Base-by-base conservation (phyloP, 768 basidiomycete genomes). In the Mycena capillaripes region DNA sequence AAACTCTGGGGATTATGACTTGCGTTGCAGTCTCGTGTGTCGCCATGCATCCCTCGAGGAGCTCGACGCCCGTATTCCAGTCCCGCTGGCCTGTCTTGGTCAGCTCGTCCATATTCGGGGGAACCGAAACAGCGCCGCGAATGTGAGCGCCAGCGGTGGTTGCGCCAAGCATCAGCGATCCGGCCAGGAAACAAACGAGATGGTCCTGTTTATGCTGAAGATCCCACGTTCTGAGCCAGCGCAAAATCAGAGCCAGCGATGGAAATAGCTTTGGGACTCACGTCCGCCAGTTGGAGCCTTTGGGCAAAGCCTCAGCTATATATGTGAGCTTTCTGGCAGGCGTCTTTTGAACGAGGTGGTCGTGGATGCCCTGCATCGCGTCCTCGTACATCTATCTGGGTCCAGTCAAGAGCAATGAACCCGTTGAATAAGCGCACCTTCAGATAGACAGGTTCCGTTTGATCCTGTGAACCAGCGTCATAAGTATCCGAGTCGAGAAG, bases 111-210 rank as follows among this genome's bases (percentile, higher is more conserved):
- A 81, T 78, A 27, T 83, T 80, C 3, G 91, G 91, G 14, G 91
- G 91, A 40, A 90, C 77, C 32, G 89, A 87, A 9, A 88, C 86
- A 6, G 78, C 76, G 21, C 79, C 76, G 4, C 70, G 74, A 21
- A 8, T 32, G 42, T 82, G 75, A 2, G 87, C 60, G 59, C 88
- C 89, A 1, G 86, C 79, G 3, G 84, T 86, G 0, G 90, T 91
- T 9, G 92, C 91, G 19, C 93, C 93, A 9, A 95, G 85, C 82
- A 95, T 88, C 73, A 95, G 86, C 14, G 91, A 90, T 4, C 93
- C 94, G 30, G 89, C 92, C 56, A 95, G 82, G 88, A 95, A 95
- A 82, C 94, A 95, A 14, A 92, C 93, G 30, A 95, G 88, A 78
- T 95, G 94, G 78, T 95, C 94, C 79, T 95, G 94, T 78, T 94